These are phyloP conservation scores for Mucor indicus DNA, from an alignment of 371 early-diverging fungal genomes.

Conservation along the genomic window DNA sequence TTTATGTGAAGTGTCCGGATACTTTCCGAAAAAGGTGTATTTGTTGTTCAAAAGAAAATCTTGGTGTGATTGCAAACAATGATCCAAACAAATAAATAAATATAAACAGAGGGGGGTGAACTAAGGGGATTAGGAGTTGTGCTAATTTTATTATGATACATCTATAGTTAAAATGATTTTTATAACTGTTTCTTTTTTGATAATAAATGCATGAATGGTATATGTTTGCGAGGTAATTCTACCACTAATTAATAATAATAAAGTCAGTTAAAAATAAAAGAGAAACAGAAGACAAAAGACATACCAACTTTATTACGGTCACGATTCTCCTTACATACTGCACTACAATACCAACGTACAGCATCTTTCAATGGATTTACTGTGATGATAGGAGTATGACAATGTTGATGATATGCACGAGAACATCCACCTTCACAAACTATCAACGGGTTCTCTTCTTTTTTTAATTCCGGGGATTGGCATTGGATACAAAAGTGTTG, in stretches of 20 bases:
- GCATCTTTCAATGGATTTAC: constrained; percentile 27
- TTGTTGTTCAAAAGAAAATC: too few relatives aligned
- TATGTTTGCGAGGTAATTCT: constrained; percentile 55
- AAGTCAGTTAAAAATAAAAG: background rate
- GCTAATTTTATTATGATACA: too few relatives aligned
- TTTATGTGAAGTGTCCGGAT: too few relatives aligned
- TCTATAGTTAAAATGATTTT: too few relatives aligned
- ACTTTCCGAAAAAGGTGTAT: too few relatives aligned
- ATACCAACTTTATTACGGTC: constrained; percentile 50
- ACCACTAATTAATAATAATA: constrained; percentile 30
- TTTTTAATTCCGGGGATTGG: constrained; percentile 21
- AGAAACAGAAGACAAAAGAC: constrained; percentile 5
- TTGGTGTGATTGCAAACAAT: too few relatives aligned
- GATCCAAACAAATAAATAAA: too few relatives aligned
- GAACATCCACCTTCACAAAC: constrained; percentile 37
- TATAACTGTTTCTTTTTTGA: background rate
- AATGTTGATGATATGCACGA: constrained; percentile 30
- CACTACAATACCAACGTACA: constrained; percentile 66
- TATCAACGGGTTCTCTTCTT: constrained; percentile 15
- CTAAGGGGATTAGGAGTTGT: too few relatives aligned
- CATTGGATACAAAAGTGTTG: constrained; percentile 35
- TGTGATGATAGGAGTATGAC: constrained; percentile 47
- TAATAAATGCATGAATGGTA: constrained; percentile 48
- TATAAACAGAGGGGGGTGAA: too few relatives aligned
- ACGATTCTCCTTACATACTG: constrained; percentile 60